Conservation (phyloP, 2,329 filamentous ascomycete species). For the Ophiognomonia clavigignenti-juglandacearum region DNA sequence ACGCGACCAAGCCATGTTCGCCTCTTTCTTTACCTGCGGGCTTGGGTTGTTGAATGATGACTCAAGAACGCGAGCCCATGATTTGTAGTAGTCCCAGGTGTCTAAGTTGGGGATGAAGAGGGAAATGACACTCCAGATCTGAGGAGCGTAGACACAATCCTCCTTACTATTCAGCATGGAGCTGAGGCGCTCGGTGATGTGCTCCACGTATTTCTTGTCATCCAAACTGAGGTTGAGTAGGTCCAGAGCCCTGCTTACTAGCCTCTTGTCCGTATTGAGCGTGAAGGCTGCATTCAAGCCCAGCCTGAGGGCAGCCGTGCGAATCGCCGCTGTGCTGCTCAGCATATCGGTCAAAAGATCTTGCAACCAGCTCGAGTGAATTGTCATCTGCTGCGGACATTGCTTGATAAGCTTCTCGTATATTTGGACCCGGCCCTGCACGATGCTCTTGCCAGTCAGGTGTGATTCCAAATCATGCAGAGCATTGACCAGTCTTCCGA, state of each 20-base stretch:
- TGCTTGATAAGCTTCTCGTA: conserved; percentile 76
- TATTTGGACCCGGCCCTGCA: conserved; percentile 70
- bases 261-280: conserved; percentile 63
- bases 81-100: conserved; percentile 68
- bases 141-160: conserved; percentile 65
- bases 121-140: conserved; percentile 82
- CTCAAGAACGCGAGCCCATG: conserved; percentile 77
- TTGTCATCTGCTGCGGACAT: conserved; percentile 63
- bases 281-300: conserved; percentile 66
- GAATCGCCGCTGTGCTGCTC: conserved; percentile 71
- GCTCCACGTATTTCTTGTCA: conserved; percentile 61
- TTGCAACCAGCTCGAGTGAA: conserved; percentile 72
- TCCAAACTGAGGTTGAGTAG: conserved; percentile 56
- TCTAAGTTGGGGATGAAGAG: conserved; percentile 68
- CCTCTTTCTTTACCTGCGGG: conserved; percentile 63
- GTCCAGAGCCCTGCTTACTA: conserved; percentile 63
- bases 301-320: conserved; percentile 67
- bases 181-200: conserved; percentile 62
- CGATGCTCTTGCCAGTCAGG: conserved; percentile 74
- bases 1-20: conserved; percentile 81
- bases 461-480: conserved; percentile 70
- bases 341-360: conserved; percentile 80
- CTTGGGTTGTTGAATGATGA: conserved; percentile 80
- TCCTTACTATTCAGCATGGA: conserved; percentile 63
- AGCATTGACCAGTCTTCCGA: conserved; percentile 64